Conservation (phyloP, 208 protist genomes). For the Acanthamoeba triangularis region DNA sequence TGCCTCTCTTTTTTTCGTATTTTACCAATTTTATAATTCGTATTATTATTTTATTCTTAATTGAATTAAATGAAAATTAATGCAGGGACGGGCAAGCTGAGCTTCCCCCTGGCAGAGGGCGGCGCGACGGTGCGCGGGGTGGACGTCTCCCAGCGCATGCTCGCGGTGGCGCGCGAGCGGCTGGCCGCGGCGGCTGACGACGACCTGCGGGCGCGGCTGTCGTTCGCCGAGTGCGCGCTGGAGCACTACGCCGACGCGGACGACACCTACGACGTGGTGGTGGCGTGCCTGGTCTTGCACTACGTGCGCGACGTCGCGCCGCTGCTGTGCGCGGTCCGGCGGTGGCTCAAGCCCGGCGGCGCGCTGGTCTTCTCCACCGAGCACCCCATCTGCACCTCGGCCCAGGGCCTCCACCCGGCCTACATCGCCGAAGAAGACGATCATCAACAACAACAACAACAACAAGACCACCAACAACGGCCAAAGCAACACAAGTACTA, state of each 20-base stretch:
- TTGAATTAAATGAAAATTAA: not conserved
- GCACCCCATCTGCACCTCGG: conserved; percentile 6
- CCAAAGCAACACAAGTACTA: not conserved
- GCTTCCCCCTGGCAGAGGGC: not conserved
- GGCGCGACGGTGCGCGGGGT: not conserved
- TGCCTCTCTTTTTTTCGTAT: not conserved
- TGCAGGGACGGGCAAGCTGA: not conserved
- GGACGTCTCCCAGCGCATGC: not conserved
- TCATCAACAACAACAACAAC: not conserved
- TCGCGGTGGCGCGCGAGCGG: not conserved
- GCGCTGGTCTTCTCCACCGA: conserved; percentile 12
- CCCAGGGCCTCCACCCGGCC: conserved; percentile 5
- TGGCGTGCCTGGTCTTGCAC: not conserved
- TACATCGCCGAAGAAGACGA: not conserved
- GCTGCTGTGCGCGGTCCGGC: not conserved
- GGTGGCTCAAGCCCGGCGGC: not conserved
- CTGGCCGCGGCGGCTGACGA: not conserved
- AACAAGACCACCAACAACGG: not conserved
- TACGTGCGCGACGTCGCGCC: conserved; percentile 33
- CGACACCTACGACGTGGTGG: not conserved
- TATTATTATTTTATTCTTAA: not conserved
- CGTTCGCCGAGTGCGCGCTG: conserved; percentile 6
- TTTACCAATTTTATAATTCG: not conserved
- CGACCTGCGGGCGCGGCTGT: not conserved
- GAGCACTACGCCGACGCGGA: not conserved